Evolutionary conservation across 495 filamentous ascomycete species (phyloP), one percentile per base, ranked within the genome.

Genomic region (Pseudoneurospora amorphoporcata): DNA sequence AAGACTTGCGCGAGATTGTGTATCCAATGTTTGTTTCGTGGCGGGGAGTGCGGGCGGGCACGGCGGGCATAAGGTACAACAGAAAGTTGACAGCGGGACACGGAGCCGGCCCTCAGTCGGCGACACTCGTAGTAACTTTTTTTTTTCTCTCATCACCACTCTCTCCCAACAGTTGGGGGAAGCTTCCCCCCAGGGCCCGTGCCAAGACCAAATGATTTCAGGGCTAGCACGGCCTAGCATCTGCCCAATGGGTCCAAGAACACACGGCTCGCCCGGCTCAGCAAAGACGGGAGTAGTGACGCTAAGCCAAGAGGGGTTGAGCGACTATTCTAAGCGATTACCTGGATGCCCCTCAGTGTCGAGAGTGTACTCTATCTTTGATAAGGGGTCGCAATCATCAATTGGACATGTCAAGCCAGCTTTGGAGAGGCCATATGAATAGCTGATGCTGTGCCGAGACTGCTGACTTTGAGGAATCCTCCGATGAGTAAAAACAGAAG

Each of bases 101-200:
- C 29, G 72, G 76, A 74, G 76, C 77, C 74, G 77, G 75, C 73
- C 74, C 72, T 76, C 73, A 72, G 82, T 78, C 81, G 78, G 77
- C 68, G 77, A 75, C 70, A 72, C 39, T 70, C 74, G 73, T 23
- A 23, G 23, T 23, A 76, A 73, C 71, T 77, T 79, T 69, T 45
- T 41, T 77, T 79, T 76, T 73, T 71, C 5, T 61, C 10, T 32
- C 53, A 10, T 37, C 35, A 37, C 35, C 35, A 37, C 35, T 37
- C 35, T 65, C 29, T 65, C 53, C 53, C 53, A 65, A 65, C 53
- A 65, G 53, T 65, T 65, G 53, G 53, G 53, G 53, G 53, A 65
- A 65, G 53, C 53, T 65, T 40, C 29, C 53, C 29, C 53, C 53
- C 19, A 53, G 45, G 19, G 9, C 19, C 45, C 45, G 45, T 12